A percentile compares a stretch with the other conserved stretches of the same genome.
phyloP scores from a whole-genome alignment of 78 protist species.

The Chrysochromulina parva region DNA sequence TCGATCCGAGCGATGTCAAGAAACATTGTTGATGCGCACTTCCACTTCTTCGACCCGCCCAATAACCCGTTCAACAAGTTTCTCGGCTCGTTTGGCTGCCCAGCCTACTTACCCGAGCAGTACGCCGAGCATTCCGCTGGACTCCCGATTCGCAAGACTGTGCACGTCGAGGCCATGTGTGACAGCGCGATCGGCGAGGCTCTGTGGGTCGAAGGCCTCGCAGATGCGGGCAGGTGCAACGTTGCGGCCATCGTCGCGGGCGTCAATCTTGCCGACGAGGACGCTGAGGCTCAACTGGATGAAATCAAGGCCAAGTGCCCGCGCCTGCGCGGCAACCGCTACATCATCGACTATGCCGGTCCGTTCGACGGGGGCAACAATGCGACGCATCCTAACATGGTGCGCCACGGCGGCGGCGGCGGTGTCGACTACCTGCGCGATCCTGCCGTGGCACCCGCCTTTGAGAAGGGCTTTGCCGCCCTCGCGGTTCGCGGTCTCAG shows the following conservation, averaged over 20 bases:
- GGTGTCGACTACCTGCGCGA: background rate
- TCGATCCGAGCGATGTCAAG: too few relatives aligned
- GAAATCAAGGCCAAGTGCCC: background rate
- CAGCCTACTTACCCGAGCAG: background rate
- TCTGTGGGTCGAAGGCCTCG: background rate
- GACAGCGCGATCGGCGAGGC: background rate
- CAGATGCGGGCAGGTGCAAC: background rate
- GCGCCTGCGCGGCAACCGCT: background rate
- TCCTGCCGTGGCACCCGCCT: background rate
- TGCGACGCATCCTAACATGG: background rate
- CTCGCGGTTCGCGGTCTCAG: background rate
- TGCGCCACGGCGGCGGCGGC: background rate
- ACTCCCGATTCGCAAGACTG: background rate
- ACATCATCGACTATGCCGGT: background rate
- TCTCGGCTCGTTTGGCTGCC: background rate
- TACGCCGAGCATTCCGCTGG: background rate
- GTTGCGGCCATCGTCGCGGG: background rate
- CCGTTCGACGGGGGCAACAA: background rate
- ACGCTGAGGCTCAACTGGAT: background rate
- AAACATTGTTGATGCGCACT: background rate
- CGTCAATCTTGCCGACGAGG: background rate
- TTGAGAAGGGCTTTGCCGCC: background rate
- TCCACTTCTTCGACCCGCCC: background rate
- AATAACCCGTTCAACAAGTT: background rate
- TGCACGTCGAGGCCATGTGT: background rate